Conservation (phyloP, 768 basidiomycete genomes). For the Agaricus blazei region DNA sequence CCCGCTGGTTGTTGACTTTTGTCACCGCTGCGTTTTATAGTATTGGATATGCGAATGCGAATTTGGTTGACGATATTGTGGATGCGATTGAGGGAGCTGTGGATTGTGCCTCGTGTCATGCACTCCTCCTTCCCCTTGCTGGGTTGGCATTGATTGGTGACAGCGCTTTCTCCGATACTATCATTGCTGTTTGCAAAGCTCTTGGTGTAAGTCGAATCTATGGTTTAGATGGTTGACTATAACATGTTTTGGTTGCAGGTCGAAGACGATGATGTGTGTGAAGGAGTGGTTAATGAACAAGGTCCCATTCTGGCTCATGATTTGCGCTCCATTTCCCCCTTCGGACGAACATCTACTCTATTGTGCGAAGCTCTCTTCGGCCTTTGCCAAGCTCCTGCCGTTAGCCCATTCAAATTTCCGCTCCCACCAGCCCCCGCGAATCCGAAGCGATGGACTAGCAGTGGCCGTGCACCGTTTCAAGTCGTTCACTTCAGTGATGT, state of each 20-base stretch:
- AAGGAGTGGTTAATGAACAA: conserved; percentile 43
- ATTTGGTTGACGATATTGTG: conserved; percentile 35
- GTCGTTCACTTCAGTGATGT: conserved; percentile 61
- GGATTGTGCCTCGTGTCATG: conserved; percentile 48
- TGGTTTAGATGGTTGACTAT: not conserved
- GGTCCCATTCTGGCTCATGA: conserved; percentile 56
- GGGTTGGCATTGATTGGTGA: conserved; percentile 45
- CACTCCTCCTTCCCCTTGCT: conserved; percentile 41
- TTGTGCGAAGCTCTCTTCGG: conserved; percentile 53
- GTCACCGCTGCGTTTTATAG: not conserved
- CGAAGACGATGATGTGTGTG: conserved; percentile 54
- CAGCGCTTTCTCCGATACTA: conserved; percentile 34
- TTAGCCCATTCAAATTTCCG: conserved; percentile 37
- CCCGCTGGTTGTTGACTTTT: not conserved
- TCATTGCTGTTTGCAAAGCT: conserved; percentile 40
- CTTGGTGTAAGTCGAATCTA: conserved; percentile 25
- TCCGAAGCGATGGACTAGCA: conserved; percentile 28
- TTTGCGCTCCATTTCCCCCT: conserved; percentile 41
- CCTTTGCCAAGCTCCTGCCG: conserved; percentile 44
- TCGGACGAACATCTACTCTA: conserved; percentile 44
- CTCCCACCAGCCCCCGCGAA: conserved; percentile 36
- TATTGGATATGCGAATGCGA: conserved; percentile 16
- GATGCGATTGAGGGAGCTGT: conserved; percentile 38
- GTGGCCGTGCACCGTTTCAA: conserved; percentile 41
- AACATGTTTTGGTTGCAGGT: conserved; percentile 24